These are phyloP conservation scores for Penicillium sp. DNA, from an alignment of 2,329 filamentous ascomycete genomes.

Conservation along the genomic window DNA sequence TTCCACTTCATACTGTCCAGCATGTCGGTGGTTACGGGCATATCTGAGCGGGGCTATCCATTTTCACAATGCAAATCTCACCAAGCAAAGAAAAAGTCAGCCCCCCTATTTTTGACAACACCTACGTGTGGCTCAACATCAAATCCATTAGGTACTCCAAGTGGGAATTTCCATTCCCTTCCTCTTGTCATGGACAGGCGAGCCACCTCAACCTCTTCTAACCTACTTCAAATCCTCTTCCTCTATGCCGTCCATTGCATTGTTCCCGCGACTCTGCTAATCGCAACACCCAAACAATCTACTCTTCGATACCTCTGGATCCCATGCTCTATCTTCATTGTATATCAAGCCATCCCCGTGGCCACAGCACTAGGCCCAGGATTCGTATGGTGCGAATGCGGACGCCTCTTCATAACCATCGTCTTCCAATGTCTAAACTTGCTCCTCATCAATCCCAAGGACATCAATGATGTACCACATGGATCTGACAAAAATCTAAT, in stretches of 20 bases:
- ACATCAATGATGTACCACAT: slow-evolving; percentile 2
- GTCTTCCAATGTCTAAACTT: slow-evolving; percentile 13
- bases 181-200: neutral
- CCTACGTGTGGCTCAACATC: neutral
- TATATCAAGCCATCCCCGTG: slow-evolving; percentile 1
- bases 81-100: neutral
- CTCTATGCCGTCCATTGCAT: slow-evolving; percentile 13
- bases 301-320: slow-evolving; percentile 17
- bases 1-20: too few species aligned
- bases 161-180: too few species aligned
- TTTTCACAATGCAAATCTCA: neutral
- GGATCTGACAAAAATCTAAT: neutral
- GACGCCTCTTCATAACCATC: slow-evolving; percentile 11
- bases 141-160: neutral
- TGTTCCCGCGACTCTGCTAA: slow-evolving; percentile 14
- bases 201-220: neutral
- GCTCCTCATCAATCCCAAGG: slow-evolving; percentile 8
- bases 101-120: neutral
- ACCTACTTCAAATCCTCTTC: neutral
- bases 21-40: too few species aligned
- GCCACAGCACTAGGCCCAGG: slow-evolving; percentile 10
- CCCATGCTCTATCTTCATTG: slow-evolving; percentile 9
- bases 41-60: too few species aligned
- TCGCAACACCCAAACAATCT: slow-evolving; percentile 15
- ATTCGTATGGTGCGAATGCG: slow-evolving; percentile 15